phyloP scores from a whole-genome alignment of 2,329 filamentous ascomycete genomes.

The Zasmidium citrigriseum region DNA sequence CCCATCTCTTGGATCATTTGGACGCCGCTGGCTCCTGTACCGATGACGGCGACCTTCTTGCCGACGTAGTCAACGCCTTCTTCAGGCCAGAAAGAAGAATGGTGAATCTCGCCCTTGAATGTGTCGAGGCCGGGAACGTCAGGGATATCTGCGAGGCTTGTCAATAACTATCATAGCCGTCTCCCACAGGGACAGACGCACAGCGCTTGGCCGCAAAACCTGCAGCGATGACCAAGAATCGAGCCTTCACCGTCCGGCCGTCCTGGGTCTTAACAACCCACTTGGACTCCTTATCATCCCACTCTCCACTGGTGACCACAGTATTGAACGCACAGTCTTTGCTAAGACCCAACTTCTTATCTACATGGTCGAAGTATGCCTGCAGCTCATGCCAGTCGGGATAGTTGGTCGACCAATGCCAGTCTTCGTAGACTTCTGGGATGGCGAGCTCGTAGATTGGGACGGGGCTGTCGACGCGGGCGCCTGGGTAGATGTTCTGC shows the following conservation, averaged over 20 bases:
- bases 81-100: constrained; percentile 45
- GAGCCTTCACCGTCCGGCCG: constrained; percentile 52
- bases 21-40: constrained; percentile 65
- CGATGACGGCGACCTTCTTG: constrained; percentile 64
- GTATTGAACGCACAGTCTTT: constrained; percentile 61
- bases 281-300: constrained; percentile 48
- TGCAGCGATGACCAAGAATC: constrained; percentile 55
- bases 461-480: constrained; percentile 45
- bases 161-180: background rate
- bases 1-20: constrained; percentile 63
- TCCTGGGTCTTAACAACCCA: constrained; percentile 57
- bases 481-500: constrained; percentile 39
- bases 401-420: constrained; percentile 52
- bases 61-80: constrained; percentile 53
- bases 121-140: constrained; percentile 60
- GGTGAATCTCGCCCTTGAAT: constrained; percentile 59
- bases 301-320: constrained; percentile 55
- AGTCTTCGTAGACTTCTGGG: constrained; percentile 53
- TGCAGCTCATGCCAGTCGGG: constrained; percentile 49
- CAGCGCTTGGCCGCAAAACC: constrained; percentile 62
- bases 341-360: constrained; percentile 55
- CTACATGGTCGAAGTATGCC: constrained; percentile 61
- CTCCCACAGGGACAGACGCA: background rate
- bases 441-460: constrained; percentile 37
- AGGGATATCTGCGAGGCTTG: constrained; percentile 48